phyloP scores from a whole-genome alignment of 1,284 basidiomycete species.

The Ganoderma leucocontextum region DNA sequence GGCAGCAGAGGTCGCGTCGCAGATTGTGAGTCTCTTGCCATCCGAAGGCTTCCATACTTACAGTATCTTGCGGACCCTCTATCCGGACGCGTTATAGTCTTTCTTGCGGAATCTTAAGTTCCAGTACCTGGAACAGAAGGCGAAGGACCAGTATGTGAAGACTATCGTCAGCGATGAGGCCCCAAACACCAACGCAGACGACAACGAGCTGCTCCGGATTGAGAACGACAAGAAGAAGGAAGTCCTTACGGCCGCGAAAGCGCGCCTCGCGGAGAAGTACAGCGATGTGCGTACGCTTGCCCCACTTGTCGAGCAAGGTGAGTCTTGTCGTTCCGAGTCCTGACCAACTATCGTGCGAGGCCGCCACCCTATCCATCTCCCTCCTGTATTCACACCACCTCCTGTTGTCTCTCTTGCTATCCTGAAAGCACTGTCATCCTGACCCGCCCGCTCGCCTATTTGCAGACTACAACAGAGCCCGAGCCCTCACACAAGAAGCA shows the following conservation, averaged over 20 bases:
- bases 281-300: conserved; percentile 67
- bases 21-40: conserved; percentile 29
- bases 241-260: conserved; percentile 70
- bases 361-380: neutral
- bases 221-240: conserved; percentile 77
- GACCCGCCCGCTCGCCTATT: neutral
- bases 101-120: conserved; percentile 87
- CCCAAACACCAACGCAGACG: conserved; percentile 74
- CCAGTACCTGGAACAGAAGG: conserved; percentile 86
- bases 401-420: too few relatives aligned
- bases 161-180: conserved; percentile 86
- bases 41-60: neutral
- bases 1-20: conserved; percentile 37
- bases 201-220: conserved; percentile 70
- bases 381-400: neutral
- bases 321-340: conserved; percentile 20
- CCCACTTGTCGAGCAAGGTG: conserved; percentile 73
- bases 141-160: conserved; percentile 86
- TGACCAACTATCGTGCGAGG: neutral
- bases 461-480: conserved; percentile 67
- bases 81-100: conserved; percentile 51
- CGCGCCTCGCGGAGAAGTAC: conserved; percentile 65
- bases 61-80: neutral
- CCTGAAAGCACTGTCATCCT: neutral
- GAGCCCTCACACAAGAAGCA: conserved; percentile 61